These are phyloP conservation scores for Purshia tridentata DNA, from an alignment of 306 rosid species.

Conservation along the genomic window DNA sequence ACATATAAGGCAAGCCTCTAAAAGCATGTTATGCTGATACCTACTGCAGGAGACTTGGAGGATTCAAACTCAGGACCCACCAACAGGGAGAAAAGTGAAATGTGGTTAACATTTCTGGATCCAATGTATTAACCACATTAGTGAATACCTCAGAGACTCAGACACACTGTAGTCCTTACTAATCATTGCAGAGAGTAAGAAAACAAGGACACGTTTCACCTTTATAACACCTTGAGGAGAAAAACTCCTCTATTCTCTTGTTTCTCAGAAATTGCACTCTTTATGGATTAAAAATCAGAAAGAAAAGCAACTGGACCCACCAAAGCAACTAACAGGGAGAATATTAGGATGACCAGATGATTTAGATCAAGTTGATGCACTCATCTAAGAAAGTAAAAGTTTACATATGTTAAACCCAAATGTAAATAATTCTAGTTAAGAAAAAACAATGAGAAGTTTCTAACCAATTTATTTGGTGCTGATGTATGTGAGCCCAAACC, in stretches of 20 bases:
- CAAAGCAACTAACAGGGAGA: neutral
- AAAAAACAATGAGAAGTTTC: conserved; percentile 1
- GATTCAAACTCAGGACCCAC: neutral
- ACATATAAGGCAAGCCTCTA: conserved; percentile 3
- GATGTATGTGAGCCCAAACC: conserved; percentile 53
- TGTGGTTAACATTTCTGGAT: neutral
- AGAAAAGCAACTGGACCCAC: neutral
- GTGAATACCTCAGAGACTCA: neutral
- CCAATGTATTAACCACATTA: neutral
- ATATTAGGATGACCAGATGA: neutral
- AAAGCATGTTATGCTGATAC: neutral
- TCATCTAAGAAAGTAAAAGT: neutral
- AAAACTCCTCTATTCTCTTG: neutral
- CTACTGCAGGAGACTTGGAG: conserved; percentile 4
- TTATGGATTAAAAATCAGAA: neutral
- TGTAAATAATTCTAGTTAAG: neutral
- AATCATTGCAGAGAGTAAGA: neutral
- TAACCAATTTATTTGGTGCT: conserved; percentile 58
- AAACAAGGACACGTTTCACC: neutral
- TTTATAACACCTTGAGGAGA: neutral
- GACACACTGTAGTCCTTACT: neutral
- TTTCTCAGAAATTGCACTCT: neutral
- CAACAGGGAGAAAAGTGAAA: conserved; percentile 6
- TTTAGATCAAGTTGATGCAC: neutral
- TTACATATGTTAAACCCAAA: neutral